phyloP scores from a whole-genome alignment of 2,329 filamentous ascomycete genomes.

The Cercospora sojina region DNA sequence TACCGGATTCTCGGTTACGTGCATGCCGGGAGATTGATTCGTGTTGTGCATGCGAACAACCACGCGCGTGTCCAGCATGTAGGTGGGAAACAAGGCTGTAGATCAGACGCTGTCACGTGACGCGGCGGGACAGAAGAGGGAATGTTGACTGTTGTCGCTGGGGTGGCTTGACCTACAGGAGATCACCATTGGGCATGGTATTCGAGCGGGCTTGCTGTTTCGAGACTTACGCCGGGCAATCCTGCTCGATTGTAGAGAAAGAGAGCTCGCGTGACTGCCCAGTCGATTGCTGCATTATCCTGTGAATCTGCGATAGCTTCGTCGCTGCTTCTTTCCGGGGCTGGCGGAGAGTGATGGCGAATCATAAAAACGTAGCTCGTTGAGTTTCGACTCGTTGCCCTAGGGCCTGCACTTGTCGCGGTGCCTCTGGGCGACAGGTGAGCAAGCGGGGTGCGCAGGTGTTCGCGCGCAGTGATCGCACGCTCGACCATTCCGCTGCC shows the following conservation, averaged over 20 bases:
- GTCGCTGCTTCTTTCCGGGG: background rate
- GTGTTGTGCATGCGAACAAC: constrained; percentile 5
- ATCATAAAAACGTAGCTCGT: background rate
- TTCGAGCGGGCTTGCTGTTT: background rate
- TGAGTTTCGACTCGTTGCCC: background rate
- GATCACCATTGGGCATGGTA: background rate
- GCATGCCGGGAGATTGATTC: constrained; percentile 6
- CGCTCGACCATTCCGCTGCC: background rate
- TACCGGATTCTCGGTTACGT: constrained; percentile 1
- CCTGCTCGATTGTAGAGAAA: background rate
- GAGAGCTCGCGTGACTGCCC: background rate
- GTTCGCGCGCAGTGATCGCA: background rate
- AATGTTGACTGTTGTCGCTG: background rate
- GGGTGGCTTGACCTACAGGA: background rate
- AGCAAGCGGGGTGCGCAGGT: background rate
- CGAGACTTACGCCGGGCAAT: background rate
- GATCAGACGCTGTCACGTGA: background rate
- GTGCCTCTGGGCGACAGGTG: background rate
- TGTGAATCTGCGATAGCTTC: background rate
- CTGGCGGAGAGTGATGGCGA: background rate
- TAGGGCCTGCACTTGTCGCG: background rate
- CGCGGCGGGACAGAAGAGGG: background rate
- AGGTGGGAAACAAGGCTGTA: background rate
- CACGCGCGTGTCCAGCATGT: background rate
- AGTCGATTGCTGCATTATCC: background rate